Conservation (phyloP, 2,329 filamentous ascomycete species). For the Coniochaeta hoffmannii region DNA sequence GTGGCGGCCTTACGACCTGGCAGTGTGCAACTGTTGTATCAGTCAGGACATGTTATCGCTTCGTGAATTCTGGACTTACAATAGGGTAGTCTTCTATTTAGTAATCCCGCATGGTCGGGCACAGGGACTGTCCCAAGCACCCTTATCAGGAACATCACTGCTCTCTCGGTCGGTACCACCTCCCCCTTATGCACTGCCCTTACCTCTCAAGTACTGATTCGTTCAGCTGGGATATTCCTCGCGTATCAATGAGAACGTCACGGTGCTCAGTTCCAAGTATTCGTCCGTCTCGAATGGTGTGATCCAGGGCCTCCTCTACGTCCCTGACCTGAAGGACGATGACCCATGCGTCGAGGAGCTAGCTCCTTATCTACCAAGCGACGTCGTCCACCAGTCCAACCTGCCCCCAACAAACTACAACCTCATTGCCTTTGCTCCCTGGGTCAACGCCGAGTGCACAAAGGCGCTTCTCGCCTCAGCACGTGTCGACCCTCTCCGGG, state of each 20-base stretch:
- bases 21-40: background rate
- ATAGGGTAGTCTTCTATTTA: constrained; percentile 46
- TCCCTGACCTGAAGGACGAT: constrained; percentile 57
- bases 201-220: constrained; percentile 15
- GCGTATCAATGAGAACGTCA: constrained; percentile 51
- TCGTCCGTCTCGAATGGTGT: constrained; percentile 49
- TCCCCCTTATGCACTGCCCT: background rate
- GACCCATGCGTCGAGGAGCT: constrained; percentile 58
- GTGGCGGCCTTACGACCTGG: background rate
- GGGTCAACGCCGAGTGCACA: constrained; percentile 70
- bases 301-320: constrained; percentile 76
- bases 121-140: constrained; percentile 42
- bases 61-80: constrained; percentile 3
- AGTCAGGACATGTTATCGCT: background rate
- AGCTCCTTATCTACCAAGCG: constrained; percentile 60
- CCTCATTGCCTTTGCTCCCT: constrained; percentile 77
- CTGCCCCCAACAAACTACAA: constrained; percentile 64
- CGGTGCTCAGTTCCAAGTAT: constrained; percentile 66
- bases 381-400: constrained; percentile 66
- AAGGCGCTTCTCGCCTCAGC: constrained; percentile 60
- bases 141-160: constrained; percentile 49
- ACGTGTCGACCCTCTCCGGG: constrained; percentile 50
- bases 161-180: constrained; percentile 39
- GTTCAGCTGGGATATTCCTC: constrained; percentile 44
- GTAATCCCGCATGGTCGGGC: constrained; percentile 48